These are phyloP conservation scores for Phytomonas serpens DNA, from an alignment of 208 protist species.

Conservation along the genomic window DNA sequence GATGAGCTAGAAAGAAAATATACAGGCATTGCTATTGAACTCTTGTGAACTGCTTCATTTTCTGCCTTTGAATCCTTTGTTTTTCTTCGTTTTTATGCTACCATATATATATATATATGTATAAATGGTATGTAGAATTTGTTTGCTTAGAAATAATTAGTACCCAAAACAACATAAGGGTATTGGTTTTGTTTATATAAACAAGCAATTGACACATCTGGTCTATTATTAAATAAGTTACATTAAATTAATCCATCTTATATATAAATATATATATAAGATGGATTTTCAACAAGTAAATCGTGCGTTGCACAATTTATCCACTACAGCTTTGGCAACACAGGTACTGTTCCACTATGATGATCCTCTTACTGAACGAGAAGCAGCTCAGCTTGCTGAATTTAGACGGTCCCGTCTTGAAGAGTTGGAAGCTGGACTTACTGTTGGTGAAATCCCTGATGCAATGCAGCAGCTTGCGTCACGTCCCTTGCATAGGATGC, in stretches of 20 bases:
- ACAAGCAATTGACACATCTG: neutral
- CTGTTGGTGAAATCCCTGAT: conserved; percentile 31
- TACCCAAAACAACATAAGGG: neutral
- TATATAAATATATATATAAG: conserved; percentile 7
- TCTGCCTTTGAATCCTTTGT: neutral
- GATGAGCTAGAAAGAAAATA: neutral
- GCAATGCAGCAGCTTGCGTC: conserved; percentile 35
- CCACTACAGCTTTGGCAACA: conserved; percentile 21
- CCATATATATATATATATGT: neutral
- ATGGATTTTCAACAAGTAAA: neutral
- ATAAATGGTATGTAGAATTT: neutral
- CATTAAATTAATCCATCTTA: neutral
- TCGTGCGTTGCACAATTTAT: neutral
- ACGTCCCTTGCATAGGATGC: conserved; percentile 42
- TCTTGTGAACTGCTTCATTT: neutral
- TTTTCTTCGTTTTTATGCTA: neutral
- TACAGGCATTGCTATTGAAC: neutral
- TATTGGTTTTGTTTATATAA: neutral
- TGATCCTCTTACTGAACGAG: conserved; percentile 64
- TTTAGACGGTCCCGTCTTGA: conserved; percentile 32
- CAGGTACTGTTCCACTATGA: conserved; percentile 59
- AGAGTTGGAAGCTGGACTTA: conserved; percentile 54
- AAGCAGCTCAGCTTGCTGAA: conserved; percentile 43
- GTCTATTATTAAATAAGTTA: neutral
- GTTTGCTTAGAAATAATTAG: neutral